A percentile compares a stretch with the other conserved stretches of the same genome.
These are phyloP conservation scores for Blastomyces emzantsi DNA, from an alignment of 2,329 filamentous ascomycete genomes.

Conservation along the genomic window DNA sequence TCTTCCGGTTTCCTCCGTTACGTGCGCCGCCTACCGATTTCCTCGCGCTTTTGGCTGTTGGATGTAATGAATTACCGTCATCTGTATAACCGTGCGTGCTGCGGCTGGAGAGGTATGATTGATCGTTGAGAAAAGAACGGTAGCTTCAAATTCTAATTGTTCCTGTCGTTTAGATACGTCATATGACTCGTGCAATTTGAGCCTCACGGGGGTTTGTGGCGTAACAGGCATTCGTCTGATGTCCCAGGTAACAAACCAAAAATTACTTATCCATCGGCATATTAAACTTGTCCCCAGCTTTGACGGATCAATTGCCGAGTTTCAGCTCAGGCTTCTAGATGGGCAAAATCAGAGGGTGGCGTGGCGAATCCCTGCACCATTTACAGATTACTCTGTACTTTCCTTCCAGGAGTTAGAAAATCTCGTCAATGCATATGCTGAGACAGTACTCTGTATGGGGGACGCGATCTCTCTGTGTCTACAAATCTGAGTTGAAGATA, in stretches of 20 bases:
- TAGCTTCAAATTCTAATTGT: background rate
- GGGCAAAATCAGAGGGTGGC: background rate
- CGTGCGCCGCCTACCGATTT: too few species aligned
- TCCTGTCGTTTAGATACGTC: background rate
- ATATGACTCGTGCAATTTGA: background rate
- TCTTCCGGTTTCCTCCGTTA: background rate
- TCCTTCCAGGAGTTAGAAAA: background rate
- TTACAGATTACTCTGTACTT: background rate
- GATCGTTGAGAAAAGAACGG: background rate
- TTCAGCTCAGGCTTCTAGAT: too few species aligned
- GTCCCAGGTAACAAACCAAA: background rate
- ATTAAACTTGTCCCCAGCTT: background rate
- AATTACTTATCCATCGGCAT: background rate
- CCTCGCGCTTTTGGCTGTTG: background rate
- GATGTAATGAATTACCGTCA: background rate
- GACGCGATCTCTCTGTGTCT: background rate
- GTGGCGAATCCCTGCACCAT: background rate
- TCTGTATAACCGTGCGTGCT: background rate
- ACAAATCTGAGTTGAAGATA: background rate
- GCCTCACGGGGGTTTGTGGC: background rate
- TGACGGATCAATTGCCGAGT: slow-evolving; percentile 3
- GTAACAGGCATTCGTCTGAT: background rate
- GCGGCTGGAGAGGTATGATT: background rate
- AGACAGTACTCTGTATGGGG: background rate
- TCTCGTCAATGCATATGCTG: background rate